phyloP scores from a whole-genome alignment of 163 green algal genomes.

The Scenedesmus sp. region DNA sequence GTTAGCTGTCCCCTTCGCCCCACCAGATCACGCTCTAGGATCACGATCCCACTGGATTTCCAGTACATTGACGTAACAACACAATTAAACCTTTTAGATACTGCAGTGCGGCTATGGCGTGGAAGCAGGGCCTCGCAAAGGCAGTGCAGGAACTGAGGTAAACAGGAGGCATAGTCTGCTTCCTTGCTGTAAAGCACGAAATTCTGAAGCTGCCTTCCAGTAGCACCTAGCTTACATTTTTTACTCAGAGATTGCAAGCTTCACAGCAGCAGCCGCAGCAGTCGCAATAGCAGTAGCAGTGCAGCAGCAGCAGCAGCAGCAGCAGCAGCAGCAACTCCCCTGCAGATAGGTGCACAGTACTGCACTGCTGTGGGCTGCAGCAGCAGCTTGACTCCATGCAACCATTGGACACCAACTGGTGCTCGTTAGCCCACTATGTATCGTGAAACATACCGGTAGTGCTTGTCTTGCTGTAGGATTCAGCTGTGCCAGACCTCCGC shows the following conservation, averaged over 20 bases:
- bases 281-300: not conserved
- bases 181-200: not conserved
- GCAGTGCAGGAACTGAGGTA: constrained; percentile 88
- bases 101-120: constrained; percentile 49
- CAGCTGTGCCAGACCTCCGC: constrained; percentile 80
- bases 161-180: not conserved
- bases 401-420: no score
- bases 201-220: not conserved
- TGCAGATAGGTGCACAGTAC: not conserved
- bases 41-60: not conserved
- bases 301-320: constrained; percentile 4
- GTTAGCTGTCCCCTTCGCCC: not conserved
- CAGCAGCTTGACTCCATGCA: not conserved
- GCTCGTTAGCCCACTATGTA: no score
- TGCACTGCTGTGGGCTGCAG: not conserved
- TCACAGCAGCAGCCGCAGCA: not conserved
- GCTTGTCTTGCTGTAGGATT: constrained; percentile 70
- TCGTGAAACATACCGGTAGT: no score
- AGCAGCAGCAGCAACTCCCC: no score
- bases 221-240: not conserved
- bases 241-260: not conserved
- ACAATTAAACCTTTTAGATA: not conserved
- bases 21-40: not conserved
- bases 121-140: constrained; percentile 76
- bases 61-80: not conserved